A percentile compares a stretch with the other conserved stretches of the same genome.
These are phyloP conservation scores for Fragosphaeria purpurea DNA, from an alignment of 2,329 filamentous ascomycete genomes.

Conservation along the genomic window DNA sequence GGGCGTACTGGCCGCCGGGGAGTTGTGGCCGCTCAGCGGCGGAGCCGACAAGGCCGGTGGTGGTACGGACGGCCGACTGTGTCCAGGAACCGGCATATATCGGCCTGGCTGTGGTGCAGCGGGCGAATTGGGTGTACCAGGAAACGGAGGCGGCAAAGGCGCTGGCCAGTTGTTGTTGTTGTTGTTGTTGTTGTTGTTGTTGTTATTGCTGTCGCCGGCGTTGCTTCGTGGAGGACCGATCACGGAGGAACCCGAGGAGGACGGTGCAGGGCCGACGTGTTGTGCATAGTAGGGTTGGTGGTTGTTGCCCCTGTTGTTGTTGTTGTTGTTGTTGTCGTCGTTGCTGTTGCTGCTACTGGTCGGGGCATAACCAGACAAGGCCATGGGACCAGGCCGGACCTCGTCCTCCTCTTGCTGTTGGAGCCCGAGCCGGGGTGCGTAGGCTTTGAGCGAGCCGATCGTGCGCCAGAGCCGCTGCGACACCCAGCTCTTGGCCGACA, in stretches of 20 bases:
- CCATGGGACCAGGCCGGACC: constrained; percentile 38
- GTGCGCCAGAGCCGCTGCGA: constrained; percentile 66
- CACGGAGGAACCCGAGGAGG: too few relatives aligned
- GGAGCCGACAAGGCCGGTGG: background rate
- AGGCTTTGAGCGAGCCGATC: constrained; percentile 59
- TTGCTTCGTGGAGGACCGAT: background rate
- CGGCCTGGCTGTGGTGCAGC: background rate
- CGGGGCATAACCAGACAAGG: constrained; percentile 21
- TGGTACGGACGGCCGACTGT: too few relatives aligned
- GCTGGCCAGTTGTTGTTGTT: background rate
- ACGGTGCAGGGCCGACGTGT: background rate
- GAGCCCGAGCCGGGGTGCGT: constrained; percentile 59
- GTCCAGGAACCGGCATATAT: too few relatives aligned
- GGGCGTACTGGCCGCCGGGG: too few relatives aligned
- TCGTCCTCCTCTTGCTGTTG: constrained; percentile 38
- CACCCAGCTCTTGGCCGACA: constrained; percentile 62
- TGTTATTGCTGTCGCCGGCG: background rate
- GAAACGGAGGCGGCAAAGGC: background rate
- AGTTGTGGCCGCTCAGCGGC: background rate
- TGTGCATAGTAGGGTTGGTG: background rate
- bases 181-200: background rate
- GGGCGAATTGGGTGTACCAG: too few relatives aligned
- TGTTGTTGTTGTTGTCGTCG: constrained; percentile 40
- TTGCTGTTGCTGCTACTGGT: constrained; percentile 44
- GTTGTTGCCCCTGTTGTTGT: constrained; percentile 16